Conservation (phyloP, 1,139 yeast species). For the Yamadazyma blattariae region DNA sequence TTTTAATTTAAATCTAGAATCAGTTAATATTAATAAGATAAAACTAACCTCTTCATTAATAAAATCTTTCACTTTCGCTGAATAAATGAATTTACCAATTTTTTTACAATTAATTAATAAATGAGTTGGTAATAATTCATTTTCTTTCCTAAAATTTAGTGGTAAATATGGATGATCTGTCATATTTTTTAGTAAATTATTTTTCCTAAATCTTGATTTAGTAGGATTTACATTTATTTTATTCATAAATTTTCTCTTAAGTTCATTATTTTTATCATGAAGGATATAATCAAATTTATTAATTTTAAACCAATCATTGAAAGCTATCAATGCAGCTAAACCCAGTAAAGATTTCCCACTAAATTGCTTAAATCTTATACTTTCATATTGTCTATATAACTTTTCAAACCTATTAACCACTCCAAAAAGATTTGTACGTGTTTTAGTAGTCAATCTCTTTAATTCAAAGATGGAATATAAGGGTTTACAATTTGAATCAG, state of each 20-base stretch:
- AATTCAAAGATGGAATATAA: slow-evolving; percentile 4
- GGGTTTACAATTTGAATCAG: no score
- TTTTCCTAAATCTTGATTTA: not conserved
- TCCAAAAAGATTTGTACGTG: slow-evolving; percentile 1
- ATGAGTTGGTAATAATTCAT: slow-evolving; percentile 17
- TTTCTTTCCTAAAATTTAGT: slow-evolving; percentile 9
- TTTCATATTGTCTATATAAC: slow-evolving; percentile 2
- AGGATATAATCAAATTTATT: slow-evolving; percentile 19
- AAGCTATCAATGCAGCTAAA: slow-evolving; percentile 3
- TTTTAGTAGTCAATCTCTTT: not conserved
- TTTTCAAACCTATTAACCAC: slow-evolving; percentile 4
- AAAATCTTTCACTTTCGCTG: slow-evolving; percentile 12
- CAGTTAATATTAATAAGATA: slow-evolving; percentile 18
- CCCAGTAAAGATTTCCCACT: not conserved
- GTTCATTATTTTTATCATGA: slow-evolving; percentile 8
- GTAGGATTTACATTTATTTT: not conserved
- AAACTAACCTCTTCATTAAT: slow-evolving; percentile 1
- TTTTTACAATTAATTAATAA: slow-evolving; percentile 8
- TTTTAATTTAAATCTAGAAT: slow-evolving; percentile 13
- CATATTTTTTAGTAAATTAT: slow-evolving; percentile 1
- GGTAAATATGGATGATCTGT: slow-evolving; percentile 7
- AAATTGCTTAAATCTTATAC: not conserved
- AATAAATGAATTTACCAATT: slow-evolving; percentile 21
- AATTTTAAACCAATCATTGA: slow-evolving; percentile 21
- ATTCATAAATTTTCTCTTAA: slow-evolving; percentile 1